These are phyloP conservation scores for Tolypocladium tropicale DNA, from an alignment of 2,329 filamentous ascomycete species.

Conservation along the genomic window DNA sequence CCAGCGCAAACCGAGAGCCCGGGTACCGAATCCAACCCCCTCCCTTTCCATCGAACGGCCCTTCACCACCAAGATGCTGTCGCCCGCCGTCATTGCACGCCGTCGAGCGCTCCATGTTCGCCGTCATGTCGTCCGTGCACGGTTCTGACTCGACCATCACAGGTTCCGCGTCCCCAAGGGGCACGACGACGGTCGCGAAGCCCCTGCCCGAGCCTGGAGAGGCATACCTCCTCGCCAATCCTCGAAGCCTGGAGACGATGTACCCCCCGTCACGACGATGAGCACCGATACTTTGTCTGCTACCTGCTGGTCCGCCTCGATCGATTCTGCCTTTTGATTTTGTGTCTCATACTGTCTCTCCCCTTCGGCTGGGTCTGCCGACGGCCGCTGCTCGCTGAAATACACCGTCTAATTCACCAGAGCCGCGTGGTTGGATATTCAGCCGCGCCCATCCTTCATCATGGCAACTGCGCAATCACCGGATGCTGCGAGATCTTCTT, in stretches of 20 bases:
- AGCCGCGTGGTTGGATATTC: constrained; percentile 11
- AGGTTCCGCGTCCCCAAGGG: neutral
- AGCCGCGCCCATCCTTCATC: constrained; percentile 11
- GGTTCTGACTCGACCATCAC: neutral
- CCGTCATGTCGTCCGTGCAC: neutral
- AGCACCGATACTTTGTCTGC: constrained; percentile 39
- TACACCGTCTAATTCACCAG: constrained; percentile 6
- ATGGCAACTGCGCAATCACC: constrained; percentile 39
- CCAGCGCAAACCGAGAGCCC: constrained; percentile 5
- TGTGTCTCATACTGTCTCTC: constrained; percentile 21
- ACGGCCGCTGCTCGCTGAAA: constrained; percentile 5
- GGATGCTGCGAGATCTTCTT: constrained; percentile 52
- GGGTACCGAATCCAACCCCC: constrained; percentile 2
- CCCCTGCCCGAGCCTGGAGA: neutral
- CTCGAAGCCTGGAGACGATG: constrained; percentile 15
- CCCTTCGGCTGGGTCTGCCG: constrained; percentile 10
- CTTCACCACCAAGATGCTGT: neutral
- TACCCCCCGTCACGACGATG: constrained; percentile 39
- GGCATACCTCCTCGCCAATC: neutral
- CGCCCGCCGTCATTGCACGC: neutral
- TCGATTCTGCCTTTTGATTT: constrained; percentile 46
- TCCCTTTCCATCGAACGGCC: neutral
- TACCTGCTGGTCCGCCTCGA: constrained; percentile 39
- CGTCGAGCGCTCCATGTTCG: neutral
- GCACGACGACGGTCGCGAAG: neutral